Base-by-base conservation (phyloP, 345 rosid species). In the Salix purpurea region DNA sequence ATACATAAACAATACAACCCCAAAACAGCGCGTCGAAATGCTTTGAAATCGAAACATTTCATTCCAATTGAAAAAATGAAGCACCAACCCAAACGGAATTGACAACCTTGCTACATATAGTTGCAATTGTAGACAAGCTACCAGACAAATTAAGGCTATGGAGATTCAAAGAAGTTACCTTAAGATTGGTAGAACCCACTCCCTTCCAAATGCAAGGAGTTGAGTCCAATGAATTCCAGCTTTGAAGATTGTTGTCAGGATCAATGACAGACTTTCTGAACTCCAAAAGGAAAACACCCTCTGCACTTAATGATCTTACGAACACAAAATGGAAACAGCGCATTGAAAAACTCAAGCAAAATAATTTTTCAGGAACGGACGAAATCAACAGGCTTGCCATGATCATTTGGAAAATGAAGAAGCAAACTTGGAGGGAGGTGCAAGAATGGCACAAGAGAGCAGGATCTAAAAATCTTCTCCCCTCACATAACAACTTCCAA, bases 11-110 rank as follows among this genome's bases (percentile, higher is more conserved):
- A 32, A 5, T 32, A 32, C 0, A 32, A 32, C 0, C 5, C 34
- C 34, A 0, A 0, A 32, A 30, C 4, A 0, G 32, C 4, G 0
- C 0, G 4, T 0, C 32, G 0, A 30, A 30, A 30, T 0, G 4
- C 32, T 30, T 4, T 4, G 0, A 30, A 30, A 30, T 4, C 4
- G 0, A 30, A 30, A 30, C 4, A 30, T 0, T 30, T 0, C 32
- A 30, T 30, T 30, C 0, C 4, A 30, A 32, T 32, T 32, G 34
- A 32, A 32, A 4, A 32, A 32, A 32, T 4, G 5, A 32, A 32
- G 4, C 32, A 2, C 4, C 4, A 30, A 32, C 34, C 34, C 0
- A 32, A 32, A 32, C 34, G 0, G 0, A 32, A 32, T 4, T 30
- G 32, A 30, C 4, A 2, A 30, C 32, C 0, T 32, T 32, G 0